A percentile compares a stretch with the other conserved stretches of the same genome.
These are phyloP conservation scores for Elongisporangium undulatum DNA, from an alignment of 352 stramenopile genomes.

Conservation along the genomic window DNA sequence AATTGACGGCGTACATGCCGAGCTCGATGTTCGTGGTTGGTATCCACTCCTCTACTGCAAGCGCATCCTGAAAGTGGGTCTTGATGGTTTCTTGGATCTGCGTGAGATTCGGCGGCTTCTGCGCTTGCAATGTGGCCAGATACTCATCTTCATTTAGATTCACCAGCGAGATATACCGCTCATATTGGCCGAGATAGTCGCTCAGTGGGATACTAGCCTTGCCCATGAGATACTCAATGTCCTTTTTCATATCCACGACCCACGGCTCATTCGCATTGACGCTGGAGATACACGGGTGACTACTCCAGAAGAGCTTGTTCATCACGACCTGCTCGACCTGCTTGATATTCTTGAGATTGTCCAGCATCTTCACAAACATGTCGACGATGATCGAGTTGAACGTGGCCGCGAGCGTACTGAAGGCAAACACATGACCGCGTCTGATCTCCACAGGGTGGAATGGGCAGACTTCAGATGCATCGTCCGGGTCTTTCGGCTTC, in stretches of 20 bases:
- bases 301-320: slow-evolving; percentile 94
- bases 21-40: slow-evolving; percentile 68
- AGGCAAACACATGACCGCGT: slow-evolving; percentile 52
- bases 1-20: slow-evolving; percentile 82
- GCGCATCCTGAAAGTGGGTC: slow-evolving; percentile 61
- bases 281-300: slow-evolving; percentile 82
- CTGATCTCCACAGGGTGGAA: slow-evolving; percentile 36
- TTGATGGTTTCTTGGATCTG: slow-evolving; percentile 77
- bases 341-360: slow-evolving; percentile 82
- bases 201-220: slow-evolving; percentile 52
- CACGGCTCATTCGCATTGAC: slow-evolving; percentile 85
- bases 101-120: slow-evolving; percentile 67
- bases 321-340: slow-evolving; percentile 91
- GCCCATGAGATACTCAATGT: slow-evolving; percentile 53
- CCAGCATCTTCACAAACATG: slow-evolving; percentile 76
- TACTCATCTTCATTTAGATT: slow-evolving; percentile 90
- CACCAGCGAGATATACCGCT: slow-evolving; percentile 84
- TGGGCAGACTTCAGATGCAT: slow-evolving; percentile 58
- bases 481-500: slow-evolving; percentile 64
- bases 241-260: slow-evolving; percentile 58
- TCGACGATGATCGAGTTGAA: slow-evolving; percentile 60
- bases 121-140: slow-evolving; percentile 57
- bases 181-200: slow-evolving; percentile 81
- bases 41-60: slow-evolving; percentile 51
- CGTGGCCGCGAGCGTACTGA: slow-evolving; percentile 56